Evolutionary conservation across 768 basidiomycete species (phyloP).

Genomic region (Ramaria rubella): DNA sequence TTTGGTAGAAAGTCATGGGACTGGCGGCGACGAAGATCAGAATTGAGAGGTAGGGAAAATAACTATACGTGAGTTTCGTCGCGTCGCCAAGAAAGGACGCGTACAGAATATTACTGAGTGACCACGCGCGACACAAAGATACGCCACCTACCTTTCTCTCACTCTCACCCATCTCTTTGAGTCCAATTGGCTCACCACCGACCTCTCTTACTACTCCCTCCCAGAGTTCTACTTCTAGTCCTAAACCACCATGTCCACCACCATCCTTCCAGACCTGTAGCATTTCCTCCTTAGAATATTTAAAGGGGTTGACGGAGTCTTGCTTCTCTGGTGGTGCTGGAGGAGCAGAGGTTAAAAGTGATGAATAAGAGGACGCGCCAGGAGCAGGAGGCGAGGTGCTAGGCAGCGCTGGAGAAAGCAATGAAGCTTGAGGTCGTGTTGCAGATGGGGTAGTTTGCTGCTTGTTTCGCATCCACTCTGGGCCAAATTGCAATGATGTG

Average conservation of each 20-base stretch:
- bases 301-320: constrained; percentile 71
- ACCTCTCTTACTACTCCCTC: constrained; percentile 81
- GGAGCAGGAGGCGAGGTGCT: constrained; percentile 26
- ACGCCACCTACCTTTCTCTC: constrained; percentile 75
- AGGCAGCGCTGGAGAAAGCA: constrained; percentile 39
- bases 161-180: constrained; percentile 73
- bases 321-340: constrained; percentile 46
- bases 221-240: constrained; percentile 83
- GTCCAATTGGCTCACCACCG: constrained; percentile 60
- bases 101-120: neutral
- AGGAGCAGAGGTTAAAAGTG: constrained; percentile 51
- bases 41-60: constrained; percentile 77
- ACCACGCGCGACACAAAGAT: neutral
- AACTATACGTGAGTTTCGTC: constrained; percentile 41
- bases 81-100: neutral
- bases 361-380: constrained; percentile 62
- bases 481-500: constrained; percentile 79
- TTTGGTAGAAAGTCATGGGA: constrained; percentile 61
- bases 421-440: constrained; percentile 51
- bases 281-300: constrained; percentile 82
- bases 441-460: constrained; percentile 35
- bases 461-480: constrained; percentile 89
- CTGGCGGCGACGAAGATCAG: constrained; percentile 81
- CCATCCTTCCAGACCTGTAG: constrained; percentile 79
- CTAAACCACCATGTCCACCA: constrained; percentile 63